phyloP scores from a whole-genome alignment of 1,284 basidiomycete genomes.

The Mycena citricolor region DNA sequence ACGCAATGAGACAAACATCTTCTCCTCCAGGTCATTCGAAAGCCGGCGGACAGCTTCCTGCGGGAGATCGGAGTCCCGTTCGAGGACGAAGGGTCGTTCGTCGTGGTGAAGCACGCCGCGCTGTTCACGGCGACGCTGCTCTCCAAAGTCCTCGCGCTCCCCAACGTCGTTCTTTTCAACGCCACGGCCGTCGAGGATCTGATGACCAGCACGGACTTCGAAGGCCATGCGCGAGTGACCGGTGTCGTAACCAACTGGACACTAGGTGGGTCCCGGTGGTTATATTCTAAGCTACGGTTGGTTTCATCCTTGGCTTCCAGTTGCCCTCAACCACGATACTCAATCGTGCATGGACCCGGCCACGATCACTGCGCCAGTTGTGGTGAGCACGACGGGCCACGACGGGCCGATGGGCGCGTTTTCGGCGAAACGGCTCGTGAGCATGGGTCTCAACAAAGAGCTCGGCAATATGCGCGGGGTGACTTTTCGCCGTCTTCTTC shows the following conservation, averaged over 20 bases:
- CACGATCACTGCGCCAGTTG: slow-evolving; percentile 79
- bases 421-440: slow-evolving; percentile 80
- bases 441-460: slow-evolving; percentile 72
- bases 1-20: too few species aligned
- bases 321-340: slow-evolving; percentile 79
- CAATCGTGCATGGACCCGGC: slow-evolving; percentile 88
- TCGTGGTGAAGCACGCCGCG: slow-evolving; percentile 81
- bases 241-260: slow-evolving; percentile 89
- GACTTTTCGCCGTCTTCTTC: neutral
- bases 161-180: slow-evolving; percentile 78
- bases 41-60: slow-evolving; percentile 78
- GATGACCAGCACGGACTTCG: slow-evolving; percentile 63
- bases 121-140: slow-evolving; percentile 82
- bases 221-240: slow-evolving; percentile 66
- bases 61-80: slow-evolving; percentile 73
- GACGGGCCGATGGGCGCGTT: slow-evolving; percentile 88
- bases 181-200: slow-evolving; percentile 79
- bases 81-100: slow-evolving; percentile 80
- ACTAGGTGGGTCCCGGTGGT: slow-evolving; percentile 33
- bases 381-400: slow-evolving; percentile 70
- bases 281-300: neutral
- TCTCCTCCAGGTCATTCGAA: slow-evolving; percentile 63
- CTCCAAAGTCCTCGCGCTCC: slow-evolving; percentile 69
- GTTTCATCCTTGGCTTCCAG: slow-evolving; percentile 27
- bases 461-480: slow-evolving; percentile 78